A percentile compares a stretch with the other conserved stretches of the same genome.
Evolutionary conservation across 2,329 filamentous ascomycete species (phyloP).

Genomic region (Aciculosporium take): DNA sequence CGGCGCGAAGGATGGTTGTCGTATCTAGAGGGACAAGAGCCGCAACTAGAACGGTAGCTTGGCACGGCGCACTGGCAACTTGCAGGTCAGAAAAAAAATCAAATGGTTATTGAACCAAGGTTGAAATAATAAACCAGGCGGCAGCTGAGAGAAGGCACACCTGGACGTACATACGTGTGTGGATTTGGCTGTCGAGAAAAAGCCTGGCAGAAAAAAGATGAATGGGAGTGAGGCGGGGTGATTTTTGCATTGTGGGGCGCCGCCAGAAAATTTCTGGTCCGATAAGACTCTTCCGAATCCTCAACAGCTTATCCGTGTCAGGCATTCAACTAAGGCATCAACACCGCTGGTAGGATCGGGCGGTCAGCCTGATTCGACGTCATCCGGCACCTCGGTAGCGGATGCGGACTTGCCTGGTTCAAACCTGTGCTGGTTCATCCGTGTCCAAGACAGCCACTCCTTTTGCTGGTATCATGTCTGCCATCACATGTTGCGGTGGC

Average conservation of each 20-base stretch:
- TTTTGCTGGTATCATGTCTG: too few species aligned
- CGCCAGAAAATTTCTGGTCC: conserved; percentile 22
- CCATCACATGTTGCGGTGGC: too few species aligned
- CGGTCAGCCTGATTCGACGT: conserved; percentile 1
- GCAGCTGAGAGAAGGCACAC: conserved; percentile 9
- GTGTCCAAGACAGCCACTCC: too few species aligned
- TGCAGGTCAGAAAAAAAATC: conserved; percentile 1
- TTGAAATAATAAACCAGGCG: conserved; percentile 8
- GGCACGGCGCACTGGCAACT: not conserved
- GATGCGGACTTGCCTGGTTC: not conserved
- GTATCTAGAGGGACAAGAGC: not conserved
- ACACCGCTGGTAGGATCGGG: conserved; percentile 7
- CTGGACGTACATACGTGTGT: not conserved
- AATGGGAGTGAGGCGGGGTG: conserved; percentile 24
- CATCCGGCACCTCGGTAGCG: not conserved
- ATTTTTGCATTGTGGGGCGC: conserved; percentile 26
- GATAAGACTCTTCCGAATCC: conserved; percentile 9
- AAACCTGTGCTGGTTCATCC: too few species aligned
- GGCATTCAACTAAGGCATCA: conserved; percentile 24
- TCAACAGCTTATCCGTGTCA: conserved; percentile 11
- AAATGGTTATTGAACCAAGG: conserved; percentile 7
- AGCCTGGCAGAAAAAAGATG: conserved; percentile 6
- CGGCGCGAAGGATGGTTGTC: not conserved
- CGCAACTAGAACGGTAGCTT: not conserved
- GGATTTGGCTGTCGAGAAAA: conserved; percentile 3